Evolutionary conservation across 257 asterid genomes (phyloP).

Genomic region (Fraxinus excelsior): DNA sequence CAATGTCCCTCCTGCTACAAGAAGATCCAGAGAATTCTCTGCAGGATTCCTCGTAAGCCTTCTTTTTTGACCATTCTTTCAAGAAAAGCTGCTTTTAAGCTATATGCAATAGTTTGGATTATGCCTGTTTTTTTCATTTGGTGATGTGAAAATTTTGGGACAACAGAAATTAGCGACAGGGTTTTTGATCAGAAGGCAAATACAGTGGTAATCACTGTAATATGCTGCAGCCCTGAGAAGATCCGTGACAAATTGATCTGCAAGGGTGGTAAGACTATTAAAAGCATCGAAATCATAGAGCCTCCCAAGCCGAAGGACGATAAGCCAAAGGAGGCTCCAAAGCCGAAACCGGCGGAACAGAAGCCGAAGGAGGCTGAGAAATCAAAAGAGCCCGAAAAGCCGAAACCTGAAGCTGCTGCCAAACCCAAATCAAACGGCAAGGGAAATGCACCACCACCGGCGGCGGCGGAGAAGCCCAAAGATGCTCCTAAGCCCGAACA

Average conservation of each 20-base stretch:
- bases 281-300: constrained; percentile 59
- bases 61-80: neutral
- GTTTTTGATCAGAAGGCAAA: constrained; percentile 60
- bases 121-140: constrained; percentile 6
- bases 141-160: constrained; percentile 27
- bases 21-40: constrained; percentile 77
- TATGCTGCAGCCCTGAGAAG: constrained; percentile 74
- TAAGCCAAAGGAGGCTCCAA: constrained; percentile 24
- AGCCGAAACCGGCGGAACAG: constrained; percentile 8
- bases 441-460: neutral
- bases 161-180: constrained; percentile 76
- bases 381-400: constrained; percentile 26
- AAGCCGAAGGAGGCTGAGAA: constrained; percentile 23
- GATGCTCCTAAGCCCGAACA: constrained; percentile 6
- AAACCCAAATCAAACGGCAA: constrained; percentile 23
- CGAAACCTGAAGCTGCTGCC: constrained; percentile 29
- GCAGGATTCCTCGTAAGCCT: constrained; percentile 77
- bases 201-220: constrained; percentile 58
- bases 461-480: constrained; percentile 24
- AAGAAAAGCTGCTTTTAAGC: neutral
- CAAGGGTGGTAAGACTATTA: constrained; percentile 59
- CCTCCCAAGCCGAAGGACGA: constrained; percentile 30
- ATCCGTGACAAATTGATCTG: constrained; percentile 70
- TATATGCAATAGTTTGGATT: neutral
- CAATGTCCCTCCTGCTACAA: constrained; percentile 84